These are phyloP conservation scores for Phytophthora pistaciae DNA, from an alignment of 352 stramenopile species.

Conservation along the genomic window DNA sequence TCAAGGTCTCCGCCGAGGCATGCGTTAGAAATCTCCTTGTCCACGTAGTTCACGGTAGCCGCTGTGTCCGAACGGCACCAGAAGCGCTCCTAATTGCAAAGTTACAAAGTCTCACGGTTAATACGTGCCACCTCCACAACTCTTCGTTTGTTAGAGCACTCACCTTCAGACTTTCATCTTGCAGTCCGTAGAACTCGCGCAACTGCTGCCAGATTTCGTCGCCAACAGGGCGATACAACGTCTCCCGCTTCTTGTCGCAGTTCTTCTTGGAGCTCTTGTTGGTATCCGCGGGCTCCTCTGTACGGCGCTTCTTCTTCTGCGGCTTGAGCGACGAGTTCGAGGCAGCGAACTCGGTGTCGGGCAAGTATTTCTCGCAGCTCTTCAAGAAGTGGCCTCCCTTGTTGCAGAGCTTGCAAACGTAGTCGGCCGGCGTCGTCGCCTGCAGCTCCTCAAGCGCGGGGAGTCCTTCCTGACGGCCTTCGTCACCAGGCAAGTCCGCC, in stretches of 20 bases:
- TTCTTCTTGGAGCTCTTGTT: conserved; percentile 26
- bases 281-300: conserved; percentile 15
- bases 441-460: conserved; percentile 56
- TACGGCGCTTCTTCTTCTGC: conserved; percentile 63
- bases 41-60: conserved; percentile 83
- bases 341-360: conserved; percentile 49
- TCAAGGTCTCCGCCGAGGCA: conserved; percentile 80
- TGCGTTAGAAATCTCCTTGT: conserved; percentile 65
- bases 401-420: conserved; percentile 83
- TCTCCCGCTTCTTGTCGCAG: conserved; percentile 65
- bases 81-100: conserved; percentile 42
- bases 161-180: conserved; percentile 61
- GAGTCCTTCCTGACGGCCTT: conserved; percentile 60
- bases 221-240: conserved; percentile 69
- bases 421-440: conserved; percentile 55
- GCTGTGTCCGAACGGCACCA: conserved; percentile 85
- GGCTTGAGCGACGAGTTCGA: conserved; percentile 38
- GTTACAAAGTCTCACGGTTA: neutral
- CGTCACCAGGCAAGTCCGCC: conserved; percentile 56
- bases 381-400: conserved; percentile 81
- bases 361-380: conserved; percentile 67
- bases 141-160: neutral
- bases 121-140: neutral
- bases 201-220: conserved; percentile 73
- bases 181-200: conserved; percentile 72